A percentile compares a stretch with the other conserved stretches of the same genome.
phyloP scores from a whole-genome alignment of 1,284 basidiomycete species.

The Sutorius eximius region DNA sequence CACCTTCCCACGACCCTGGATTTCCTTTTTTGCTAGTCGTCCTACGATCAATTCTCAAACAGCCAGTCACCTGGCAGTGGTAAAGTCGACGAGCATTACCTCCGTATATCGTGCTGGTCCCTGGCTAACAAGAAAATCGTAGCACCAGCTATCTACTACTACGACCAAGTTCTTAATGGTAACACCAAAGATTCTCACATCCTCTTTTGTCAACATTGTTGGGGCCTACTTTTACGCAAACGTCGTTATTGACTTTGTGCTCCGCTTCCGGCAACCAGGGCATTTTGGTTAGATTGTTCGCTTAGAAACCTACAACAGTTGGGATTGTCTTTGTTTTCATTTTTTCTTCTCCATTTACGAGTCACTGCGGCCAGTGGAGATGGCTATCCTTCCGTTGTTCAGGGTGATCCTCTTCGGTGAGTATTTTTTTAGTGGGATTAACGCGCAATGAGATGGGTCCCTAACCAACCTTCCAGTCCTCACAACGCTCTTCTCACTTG shows the following conservation, averaged over 20 bases:
- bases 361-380: constrained; percentile 7
- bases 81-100: background rate
- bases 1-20: constrained; percentile 8
- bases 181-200: background rate
- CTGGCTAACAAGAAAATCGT: background rate
- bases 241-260: background rate
- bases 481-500: constrained; percentile 17
- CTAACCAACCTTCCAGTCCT: constrained; percentile 12
- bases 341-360: background rate
- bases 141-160: background rate
- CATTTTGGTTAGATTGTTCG: background rate
- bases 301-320: background rate
- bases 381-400: constrained; percentile 27
- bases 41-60: background rate
- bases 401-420: constrained; percentile 26
- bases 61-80: background rate
- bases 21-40: background rate
- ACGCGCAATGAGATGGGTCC: too few species aligned
- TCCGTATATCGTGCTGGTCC: background rate
- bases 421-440: background rate
- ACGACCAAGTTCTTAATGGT: background rate
- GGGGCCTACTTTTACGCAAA: constrained; percentile 11
- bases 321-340: background rate
- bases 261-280: background rate
- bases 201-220: constrained; percentile 7